Evolutionary conservation across 2,329 filamentous ascomycete genomes (phyloP), one percentile per base, ranked within the genome.

Genomic region (Ceratocystis destructans): DNA sequence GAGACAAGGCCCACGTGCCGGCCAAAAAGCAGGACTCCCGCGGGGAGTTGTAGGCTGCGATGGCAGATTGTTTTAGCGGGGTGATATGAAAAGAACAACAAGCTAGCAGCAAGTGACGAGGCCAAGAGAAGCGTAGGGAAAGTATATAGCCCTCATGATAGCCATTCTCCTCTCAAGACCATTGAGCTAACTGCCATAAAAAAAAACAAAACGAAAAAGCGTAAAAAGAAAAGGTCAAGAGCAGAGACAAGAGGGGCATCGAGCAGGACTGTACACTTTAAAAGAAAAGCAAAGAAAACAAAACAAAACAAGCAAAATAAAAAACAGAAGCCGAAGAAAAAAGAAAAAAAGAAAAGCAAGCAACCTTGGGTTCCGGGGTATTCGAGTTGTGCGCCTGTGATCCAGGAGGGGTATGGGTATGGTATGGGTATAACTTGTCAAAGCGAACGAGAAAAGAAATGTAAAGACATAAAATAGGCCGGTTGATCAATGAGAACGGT

Each of bases 401-500:
- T 68, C 66, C 64, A 68, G 64, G 65, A 55, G 66, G 31, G 53
- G 22, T 12, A 22, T 20, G 22, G 53, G 22, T 12, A 15, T 20
- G 63, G 66, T 68, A 68, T 68, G 64, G 57, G 66, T 67, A 67
- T 67, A 68, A 68, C 63, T 65, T 65, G 64, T 62, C 64, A 45
- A 68, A 68, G 48, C 48, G 64, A 68, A 68, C 64, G 64, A 68
- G 28, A 67, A 63, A 61, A 66, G 55, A 64, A 50, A 46, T 45
- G 28, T 62, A 46, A 68, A 68, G 65, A 46, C 25, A 44, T 55
- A 25, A 45, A 44, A 65, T 61, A 48, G 20, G 50, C 22, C 17
- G n/a, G 55, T 33, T 28, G 45, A 48, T 31, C 22, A 59, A 64
- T 15, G 55, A 44, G 25, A 28, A 33, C 61, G 5, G 50, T 55